A percentile compares a stretch with the other conserved stretches of the same genome.
Evolutionary conservation across 2,329 filamentous ascomycete species (phyloP).

Genomic region (Blastomyces silverae): DNA sequence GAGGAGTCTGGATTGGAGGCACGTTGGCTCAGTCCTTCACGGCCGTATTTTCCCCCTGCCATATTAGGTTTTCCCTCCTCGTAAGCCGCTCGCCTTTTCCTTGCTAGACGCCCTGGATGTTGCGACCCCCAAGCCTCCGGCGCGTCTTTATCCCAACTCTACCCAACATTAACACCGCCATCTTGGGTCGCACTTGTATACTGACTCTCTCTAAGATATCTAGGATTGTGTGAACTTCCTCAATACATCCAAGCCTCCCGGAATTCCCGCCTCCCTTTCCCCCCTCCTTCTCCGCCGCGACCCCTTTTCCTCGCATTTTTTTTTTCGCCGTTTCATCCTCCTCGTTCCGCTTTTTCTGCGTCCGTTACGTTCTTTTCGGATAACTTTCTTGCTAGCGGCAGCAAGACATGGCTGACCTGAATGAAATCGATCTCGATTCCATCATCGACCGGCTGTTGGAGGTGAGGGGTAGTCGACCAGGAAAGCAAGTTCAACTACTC

Average conservation of each 20-base stretch:
- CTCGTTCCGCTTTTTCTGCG: constrained; percentile 23
- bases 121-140: not conserved
- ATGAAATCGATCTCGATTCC: constrained; percentile 97
- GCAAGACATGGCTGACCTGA: constrained; percentile 62
- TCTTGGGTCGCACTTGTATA: not conserved
- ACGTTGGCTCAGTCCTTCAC: constrained; percentile 10
- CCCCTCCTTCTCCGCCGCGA: constrained; percentile 21
- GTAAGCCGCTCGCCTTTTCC: constrained; percentile 8
- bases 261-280: constrained; percentile 18
- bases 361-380: constrained; percentile 23
- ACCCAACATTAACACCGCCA: not conserved
- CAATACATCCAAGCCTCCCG: not conserved
- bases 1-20: constrained; percentile 11
- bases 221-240: constrained; percentile 11
- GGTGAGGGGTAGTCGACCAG: constrained; percentile 93
- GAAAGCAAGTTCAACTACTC: constrained; percentile 95
- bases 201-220: constrained; percentile 6
- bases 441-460: constrained; percentile 98
- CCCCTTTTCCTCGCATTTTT: constrained; percentile 26
- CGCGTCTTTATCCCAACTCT: constrained; percentile 7
- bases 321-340: constrained; percentile 24
- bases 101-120: not conserved
- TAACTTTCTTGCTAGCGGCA: constrained; percentile 27
- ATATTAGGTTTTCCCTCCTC: constrained; percentile 10
- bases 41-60: constrained; percentile 3